Base-by-base conservation (phyloP, 2,329 filamentous ascomycete genomes). In the Colletotrichum sp. region DNA sequence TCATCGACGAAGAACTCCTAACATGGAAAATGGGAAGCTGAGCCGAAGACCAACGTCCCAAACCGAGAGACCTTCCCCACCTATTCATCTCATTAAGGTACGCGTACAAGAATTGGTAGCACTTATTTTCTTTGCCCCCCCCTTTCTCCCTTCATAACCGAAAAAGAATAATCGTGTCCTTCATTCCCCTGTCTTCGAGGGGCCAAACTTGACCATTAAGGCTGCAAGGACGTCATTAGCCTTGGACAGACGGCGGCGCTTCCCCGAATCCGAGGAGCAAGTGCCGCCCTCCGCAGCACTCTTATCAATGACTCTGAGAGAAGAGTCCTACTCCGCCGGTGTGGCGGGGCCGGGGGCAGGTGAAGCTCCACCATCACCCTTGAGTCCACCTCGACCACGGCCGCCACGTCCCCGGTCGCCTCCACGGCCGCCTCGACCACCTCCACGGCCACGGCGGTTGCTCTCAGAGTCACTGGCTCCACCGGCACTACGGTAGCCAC, bases 401-500 rank as follows among this genome's bases (percentile, higher is more conserved):
- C 90, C 88, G 36, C 91, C 89, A 67, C 90, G 86, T 34, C 91
- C 89, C 52, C 92, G 88, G 71, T 92, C 89, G 76, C 88, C 87
- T 64, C 92, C 91, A 63, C 93, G 90, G 43, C 91, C 88, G 16
- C 89, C 86, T 21, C 91, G 89, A 15, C 91, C 87, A 36, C 87
- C 88, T 18, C 91, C 91, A 63, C 92, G 89, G 26, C 88, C 89
- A 13, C 90, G 88, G 77, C 89, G 87, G 74, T 88, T 90, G 74
- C 89, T 90, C 81, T 92, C 91, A 43, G 90, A 91, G 78, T 92
- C 93, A 82, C 93, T 94, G 75, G 95, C 96, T 74, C 95, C 95
- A 69, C 93, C 94, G 71, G 94, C 94, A 82, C 95, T 98, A 80
- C 95, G 93, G 87, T 98, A 98, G 75, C 95, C 95, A 79, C 94